Conservation (phyloP, 441 rosid species). For the Breynia disticha region DNA sequence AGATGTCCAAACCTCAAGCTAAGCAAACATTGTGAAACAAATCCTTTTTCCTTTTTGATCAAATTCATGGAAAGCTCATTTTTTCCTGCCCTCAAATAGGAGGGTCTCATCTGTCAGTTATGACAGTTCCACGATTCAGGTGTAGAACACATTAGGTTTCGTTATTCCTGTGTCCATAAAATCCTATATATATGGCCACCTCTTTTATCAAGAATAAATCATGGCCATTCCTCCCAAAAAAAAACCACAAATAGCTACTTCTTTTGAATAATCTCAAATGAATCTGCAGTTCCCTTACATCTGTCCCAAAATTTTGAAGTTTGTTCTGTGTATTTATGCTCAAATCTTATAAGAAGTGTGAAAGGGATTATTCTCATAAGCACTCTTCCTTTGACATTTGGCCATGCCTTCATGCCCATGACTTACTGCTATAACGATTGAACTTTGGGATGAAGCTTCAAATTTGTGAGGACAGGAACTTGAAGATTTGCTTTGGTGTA, state of each 20-base stretch:
- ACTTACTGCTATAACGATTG: conserved; percentile 9
- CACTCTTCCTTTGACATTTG: conserved; percentile 25
- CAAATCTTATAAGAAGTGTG: conserved; percentile 15
- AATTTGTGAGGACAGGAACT: conserved; percentile 21
- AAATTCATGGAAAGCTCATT: conserved; percentile 37
- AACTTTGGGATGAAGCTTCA: conserved; percentile 30
- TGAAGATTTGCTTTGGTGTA: conserved; percentile 24
- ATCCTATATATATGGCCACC: conserved; percentile 28
- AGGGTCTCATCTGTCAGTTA: conserved; percentile 23
- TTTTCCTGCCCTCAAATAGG: conserved; percentile 26
- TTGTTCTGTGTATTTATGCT: conserved; percentile 27
- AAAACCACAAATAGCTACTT: conserved; percentile 24
- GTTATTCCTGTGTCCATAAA: conserved; percentile 34
- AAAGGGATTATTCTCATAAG: conserved; percentile 14
- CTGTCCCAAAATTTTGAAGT: conserved; percentile 25
- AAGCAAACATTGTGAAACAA: conserved; percentile 24
- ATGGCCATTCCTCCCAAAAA: conserved; percentile 29
- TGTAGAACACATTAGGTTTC: conserved; percentile 32
- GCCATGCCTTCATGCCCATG: conserved; percentile 18
- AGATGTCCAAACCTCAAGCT: conserved; percentile 35
- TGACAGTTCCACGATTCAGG: conserved; percentile 30
- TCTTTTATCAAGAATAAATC: conserved; percentile 38
- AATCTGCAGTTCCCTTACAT: conserved; percentile 20
- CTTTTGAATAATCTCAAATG: conserved; percentile 28
- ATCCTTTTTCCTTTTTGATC: conserved; percentile 28